These are phyloP conservation scores for Linnemannia exigua DNA, from an alignment of 192 early-diverging fungal genomes.

Conservation along the genomic window DNA sequence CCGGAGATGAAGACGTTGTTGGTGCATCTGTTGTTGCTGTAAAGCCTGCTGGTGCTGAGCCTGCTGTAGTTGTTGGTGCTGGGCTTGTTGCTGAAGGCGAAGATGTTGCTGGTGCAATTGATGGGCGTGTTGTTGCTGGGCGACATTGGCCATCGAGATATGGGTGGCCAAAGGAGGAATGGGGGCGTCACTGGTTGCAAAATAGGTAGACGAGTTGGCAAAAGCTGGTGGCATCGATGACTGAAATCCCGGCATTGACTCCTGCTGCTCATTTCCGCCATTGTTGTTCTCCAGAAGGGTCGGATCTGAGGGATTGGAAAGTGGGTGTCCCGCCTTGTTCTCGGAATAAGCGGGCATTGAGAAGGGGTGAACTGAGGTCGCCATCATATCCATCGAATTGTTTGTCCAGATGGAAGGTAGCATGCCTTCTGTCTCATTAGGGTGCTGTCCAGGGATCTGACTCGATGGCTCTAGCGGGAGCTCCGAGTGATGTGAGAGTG, in stretches of 20 bases:
- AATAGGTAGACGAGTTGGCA: conserved; percentile 13
- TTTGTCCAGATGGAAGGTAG: conserved; percentile 33
- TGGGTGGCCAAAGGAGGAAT: conserved; percentile 1
- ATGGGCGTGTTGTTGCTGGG: conserved; percentile 19
- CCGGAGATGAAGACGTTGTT: conserved; percentile 38
- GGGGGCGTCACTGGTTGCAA: conserved; percentile 1
- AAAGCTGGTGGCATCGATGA: conserved; percentile 22
- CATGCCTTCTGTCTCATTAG: conserved; percentile 51
- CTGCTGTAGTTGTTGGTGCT: conserved; percentile 33
- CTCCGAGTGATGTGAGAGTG: conserved; percentile 1
- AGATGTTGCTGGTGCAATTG: conserved; percentile 34
- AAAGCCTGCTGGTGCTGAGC: conserved; percentile 32
- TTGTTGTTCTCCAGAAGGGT: conserved; percentile 13
- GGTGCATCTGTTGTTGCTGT: conserved; percentile 40
- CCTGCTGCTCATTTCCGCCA: conserved; percentile 10
- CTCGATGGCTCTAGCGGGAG: background rate
- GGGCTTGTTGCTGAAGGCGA: conserved; percentile 17
- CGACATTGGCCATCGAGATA: background rate
- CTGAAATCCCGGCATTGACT: conserved; percentile 9
- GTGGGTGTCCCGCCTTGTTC: background rate
- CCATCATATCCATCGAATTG: conserved; percentile 36
- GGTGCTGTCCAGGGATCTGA: conserved; percentile 42
- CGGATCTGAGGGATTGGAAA: conserved; percentile 9
- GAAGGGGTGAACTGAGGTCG: conserved; percentile 46
- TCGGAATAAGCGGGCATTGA: conserved; percentile 15